Conservation (phyloP, 805 yeast genomes). For the Metschnikowia peoriensis region DNA sequence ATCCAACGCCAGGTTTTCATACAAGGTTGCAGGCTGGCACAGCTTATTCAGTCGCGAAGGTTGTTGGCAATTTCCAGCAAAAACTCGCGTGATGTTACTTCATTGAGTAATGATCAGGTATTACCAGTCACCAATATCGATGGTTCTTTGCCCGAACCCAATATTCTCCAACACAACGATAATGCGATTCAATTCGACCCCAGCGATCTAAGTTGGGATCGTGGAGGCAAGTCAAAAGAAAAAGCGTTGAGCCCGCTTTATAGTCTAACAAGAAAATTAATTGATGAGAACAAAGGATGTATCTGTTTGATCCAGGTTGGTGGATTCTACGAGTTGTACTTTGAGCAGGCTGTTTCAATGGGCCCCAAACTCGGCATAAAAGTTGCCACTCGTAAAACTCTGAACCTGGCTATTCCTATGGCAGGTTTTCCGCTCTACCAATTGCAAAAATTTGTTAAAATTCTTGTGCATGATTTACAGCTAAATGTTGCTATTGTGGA, state of each 20-base stretch:
- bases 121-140: not conserved
- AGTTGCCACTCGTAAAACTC: constrained; percentile 55
- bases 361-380: constrained; percentile 73
- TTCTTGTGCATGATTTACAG: constrained; percentile 67
- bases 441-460: constrained; percentile 68
- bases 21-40: not conserved
- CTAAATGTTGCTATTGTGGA: constrained; percentile 81
- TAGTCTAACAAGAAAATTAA: constrained; percentile 30
- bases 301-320: constrained; percentile 73
- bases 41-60: not conserved
- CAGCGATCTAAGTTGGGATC: constrained; percentile 29
- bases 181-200: constrained; percentile 3
- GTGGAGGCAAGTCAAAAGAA: constrained; percentile 37
- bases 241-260: constrained; percentile 36
- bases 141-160: not conserved
- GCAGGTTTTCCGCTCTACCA: constrained; percentile 86
- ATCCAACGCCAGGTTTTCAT: not conserved
- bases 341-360: constrained; percentile 77
- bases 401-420: constrained; percentile 57
- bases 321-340: constrained; percentile 82
- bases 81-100: not conserved
- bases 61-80: not conserved
- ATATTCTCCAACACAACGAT: not conserved
- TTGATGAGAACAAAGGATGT: constrained; percentile 36
- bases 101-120: not conserved